phyloP scores from a whole-genome alignment of 805 yeast genomes.

The Wickerhamiella domercqiae region DNA sequence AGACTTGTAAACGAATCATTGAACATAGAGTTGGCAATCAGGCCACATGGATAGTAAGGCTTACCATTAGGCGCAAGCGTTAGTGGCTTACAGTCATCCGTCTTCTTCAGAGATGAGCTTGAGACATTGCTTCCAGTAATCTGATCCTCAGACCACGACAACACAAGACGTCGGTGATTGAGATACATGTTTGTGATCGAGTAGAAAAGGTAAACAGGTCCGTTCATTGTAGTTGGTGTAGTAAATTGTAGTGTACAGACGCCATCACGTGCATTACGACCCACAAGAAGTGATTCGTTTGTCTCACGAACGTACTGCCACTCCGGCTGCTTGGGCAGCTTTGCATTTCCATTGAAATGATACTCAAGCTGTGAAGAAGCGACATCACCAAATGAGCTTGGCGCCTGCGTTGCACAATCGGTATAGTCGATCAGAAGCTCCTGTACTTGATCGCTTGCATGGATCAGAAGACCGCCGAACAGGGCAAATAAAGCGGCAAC shows the following conservation, averaged over 20 bases:
- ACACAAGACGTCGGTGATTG: conserved; percentile 88
- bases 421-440: conserved; percentile 62
- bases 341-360: conserved; percentile 40
- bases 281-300: too few species aligned
- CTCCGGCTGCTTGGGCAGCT: conserved; percentile 32
- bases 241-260: conserved; percentile 58
- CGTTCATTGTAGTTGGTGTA: conserved; percentile 51
- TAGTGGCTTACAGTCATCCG: conserved; percentile 50
- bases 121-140: conserved; percentile 59
- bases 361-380: conserved; percentile 43
- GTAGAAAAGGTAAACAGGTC: conserved; percentile 67
- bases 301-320: too few species aligned
- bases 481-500: conserved; percentile 76
- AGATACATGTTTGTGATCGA: conserved; percentile 81
- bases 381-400: conserved; percentile 33
- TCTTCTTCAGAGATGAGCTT: conserved; percentile 32
- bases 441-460: conserved; percentile 67
- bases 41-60: conserved; percentile 84
- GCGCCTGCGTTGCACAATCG: conserved; percentile 39
- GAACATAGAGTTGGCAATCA: conserved; percentile 83
- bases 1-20: conserved; percentile 57
- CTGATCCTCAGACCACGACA: conserved; percentile 68
- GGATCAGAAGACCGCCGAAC: conserved; percentile 70
- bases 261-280: conserved; percentile 28
- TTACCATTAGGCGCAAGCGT: conserved; percentile 30